Evolutionary conservation across 2,329 filamentous ascomycete species (phyloP).

Genomic region (Aspergillus awamori): DNA sequence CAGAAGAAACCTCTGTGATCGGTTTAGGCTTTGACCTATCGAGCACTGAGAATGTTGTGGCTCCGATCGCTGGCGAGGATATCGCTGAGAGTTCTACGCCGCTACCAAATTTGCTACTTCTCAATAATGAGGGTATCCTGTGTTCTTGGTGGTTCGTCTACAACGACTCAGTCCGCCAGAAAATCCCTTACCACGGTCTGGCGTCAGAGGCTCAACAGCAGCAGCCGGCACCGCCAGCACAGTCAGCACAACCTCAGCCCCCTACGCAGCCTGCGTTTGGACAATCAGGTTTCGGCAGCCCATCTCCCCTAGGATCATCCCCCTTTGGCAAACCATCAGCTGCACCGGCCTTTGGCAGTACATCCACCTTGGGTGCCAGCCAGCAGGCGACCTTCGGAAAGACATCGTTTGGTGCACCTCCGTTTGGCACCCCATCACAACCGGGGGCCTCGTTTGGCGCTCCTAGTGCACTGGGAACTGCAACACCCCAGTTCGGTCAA

Average conservation of each 20-base stretch:
- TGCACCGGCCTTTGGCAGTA: slow-evolving; percentile 32
- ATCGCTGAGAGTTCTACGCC: slow-evolving; percentile 78
- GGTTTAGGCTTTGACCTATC: slow-evolving; percentile 85
- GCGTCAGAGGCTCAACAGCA: slow-evolving; percentile 37
- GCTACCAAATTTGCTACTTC: slow-evolving; percentile 77
- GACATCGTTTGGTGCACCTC: slow-evolving; percentile 30
- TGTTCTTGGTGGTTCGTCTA: slow-evolving; percentile 92
- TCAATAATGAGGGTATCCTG: slow-evolving; percentile 87
- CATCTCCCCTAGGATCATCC: slow-evolving; percentile 34
- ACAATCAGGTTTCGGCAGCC: slow-evolving; percentile 29
- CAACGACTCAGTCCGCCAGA: slow-evolving; percentile 76
- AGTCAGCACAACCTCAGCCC: slow-evolving; percentile 18
- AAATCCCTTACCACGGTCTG: slow-evolving; percentile 73
- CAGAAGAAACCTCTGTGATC: slow-evolving; percentile 74
- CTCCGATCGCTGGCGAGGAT: slow-evolving; percentile 77
- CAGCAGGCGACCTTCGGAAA: slow-evolving; percentile 40
- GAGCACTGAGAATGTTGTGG: slow-evolving; percentile 72
- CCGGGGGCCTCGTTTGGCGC: slow-evolving; percentile 38
- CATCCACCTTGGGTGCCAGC: slow-evolving; percentile 29
- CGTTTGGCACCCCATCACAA: slow-evolving; percentile 40
- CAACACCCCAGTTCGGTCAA: slow-evolving; percentile 37
- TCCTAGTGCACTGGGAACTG: slow-evolving; percentile 36
- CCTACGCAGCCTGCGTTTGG: slow-evolving; percentile 31
- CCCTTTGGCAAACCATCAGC: slow-evolving; percentile 28
- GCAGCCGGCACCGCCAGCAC: slow-evolving; percentile 19